A percentile compares a stretch with the other conserved stretches of the same genome.
Conservation (phyloP, 2,329 filamentous ascomycete species). For the Coniochaeta sp. region DNA sequence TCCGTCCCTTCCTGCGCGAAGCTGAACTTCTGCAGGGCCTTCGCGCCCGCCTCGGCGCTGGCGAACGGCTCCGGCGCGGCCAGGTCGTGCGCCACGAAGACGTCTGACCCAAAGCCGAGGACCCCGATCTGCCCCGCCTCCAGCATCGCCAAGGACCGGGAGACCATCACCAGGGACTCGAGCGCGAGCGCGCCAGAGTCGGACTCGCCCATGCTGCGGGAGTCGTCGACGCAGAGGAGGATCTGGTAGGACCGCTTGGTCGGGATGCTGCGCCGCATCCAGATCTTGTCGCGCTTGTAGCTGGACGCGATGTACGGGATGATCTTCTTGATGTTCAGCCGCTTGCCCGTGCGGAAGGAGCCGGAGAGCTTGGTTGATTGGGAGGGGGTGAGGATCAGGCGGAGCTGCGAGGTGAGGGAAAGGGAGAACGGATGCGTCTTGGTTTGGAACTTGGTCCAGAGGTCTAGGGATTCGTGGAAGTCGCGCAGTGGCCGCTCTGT, state of each 20-base stretch:
- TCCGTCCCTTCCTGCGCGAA: conserved; percentile 85
- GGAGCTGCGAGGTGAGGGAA: conserved; percentile 86
- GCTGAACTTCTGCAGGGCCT: conserved; percentile 74
- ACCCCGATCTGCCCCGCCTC: conserved; percentile 93
- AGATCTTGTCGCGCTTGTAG: conserved; percentile 99
- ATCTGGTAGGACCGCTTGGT: conserved; percentile 96
- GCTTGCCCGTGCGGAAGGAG: conserved; percentile 94
- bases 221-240: conserved; percentile 94
- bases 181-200: conserved; percentile 75
- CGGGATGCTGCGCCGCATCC: conserved; percentile 90
- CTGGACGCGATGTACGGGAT: conserved; percentile 98
- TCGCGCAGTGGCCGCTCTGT: conserved; percentile 36
- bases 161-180: conserved; percentile 88
- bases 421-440: conserved; percentile 81
- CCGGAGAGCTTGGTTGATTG: conserved; percentile 94
- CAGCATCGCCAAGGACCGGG: conserved; percentile 80
- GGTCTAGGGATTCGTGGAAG: conserved; percentile 53
- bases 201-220: conserved; percentile 80
- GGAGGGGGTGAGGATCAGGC: conserved; percentile 89
- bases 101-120: conserved; percentile 77
- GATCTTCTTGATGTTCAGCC: conserved; percentile 98
- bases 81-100: conserved; percentile 82
- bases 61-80: conserved; percentile 62
- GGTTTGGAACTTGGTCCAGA: conserved; percentile 81
- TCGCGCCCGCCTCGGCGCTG: conserved; percentile 68